These are phyloP conservation scores for Dothistroma septosporum DNA, from an alignment of 2,329 filamentous ascomycete genomes.

Conservation along the genomic window DNA sequence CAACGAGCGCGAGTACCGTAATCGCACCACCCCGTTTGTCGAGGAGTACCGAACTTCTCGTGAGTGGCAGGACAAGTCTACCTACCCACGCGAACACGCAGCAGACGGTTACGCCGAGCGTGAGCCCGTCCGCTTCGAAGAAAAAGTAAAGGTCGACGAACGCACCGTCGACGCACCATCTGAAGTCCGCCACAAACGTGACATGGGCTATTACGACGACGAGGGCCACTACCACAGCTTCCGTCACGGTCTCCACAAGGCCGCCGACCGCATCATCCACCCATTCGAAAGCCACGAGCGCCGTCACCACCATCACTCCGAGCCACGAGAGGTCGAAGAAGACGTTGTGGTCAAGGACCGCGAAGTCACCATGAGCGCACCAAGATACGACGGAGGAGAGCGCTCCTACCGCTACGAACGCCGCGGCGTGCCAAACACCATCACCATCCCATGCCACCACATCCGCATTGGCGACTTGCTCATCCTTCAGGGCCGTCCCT, in stretches of 20 bases:
- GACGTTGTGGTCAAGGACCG: conserved; percentile 51
- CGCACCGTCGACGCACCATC: conserved; percentile 49
- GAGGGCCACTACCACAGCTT: conserved; percentile 71
- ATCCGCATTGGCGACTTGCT: conserved; percentile 98
- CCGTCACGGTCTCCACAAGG: conserved; percentile 65
- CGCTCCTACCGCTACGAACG: conserved; percentile 22
- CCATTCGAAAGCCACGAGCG: conserved; percentile 54
- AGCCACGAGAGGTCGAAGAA: conserved; percentile 36
- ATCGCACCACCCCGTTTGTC: conserved; percentile 37
- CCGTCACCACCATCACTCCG: conserved; percentile 46
- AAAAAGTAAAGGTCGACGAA: conserved; percentile 50
- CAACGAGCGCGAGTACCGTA: conserved; percentile 47
- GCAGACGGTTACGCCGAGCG: conserved; percentile 38
- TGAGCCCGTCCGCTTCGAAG: conserved; percentile 35
- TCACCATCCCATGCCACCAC: conserved; percentile 99
- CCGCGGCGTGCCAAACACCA: conserved; percentile 63
- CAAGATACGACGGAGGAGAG: conserved; percentile 26
- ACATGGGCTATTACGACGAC: conserved; percentile 79
- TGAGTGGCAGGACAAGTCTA: conserved; percentile 39
- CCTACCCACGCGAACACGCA: conserved; percentile 36
- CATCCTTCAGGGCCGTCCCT: conserved; percentile 97
- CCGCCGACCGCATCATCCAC: conserved; percentile 62
- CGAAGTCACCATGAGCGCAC: conserved; percentile 39
- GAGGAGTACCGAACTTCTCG: conserved; percentile 38
- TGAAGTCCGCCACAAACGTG: conserved; percentile 46